Conservation (phyloP, 2,329 filamentous ascomycete species). For the Teratosphaeria epicoccoides region DNA sequence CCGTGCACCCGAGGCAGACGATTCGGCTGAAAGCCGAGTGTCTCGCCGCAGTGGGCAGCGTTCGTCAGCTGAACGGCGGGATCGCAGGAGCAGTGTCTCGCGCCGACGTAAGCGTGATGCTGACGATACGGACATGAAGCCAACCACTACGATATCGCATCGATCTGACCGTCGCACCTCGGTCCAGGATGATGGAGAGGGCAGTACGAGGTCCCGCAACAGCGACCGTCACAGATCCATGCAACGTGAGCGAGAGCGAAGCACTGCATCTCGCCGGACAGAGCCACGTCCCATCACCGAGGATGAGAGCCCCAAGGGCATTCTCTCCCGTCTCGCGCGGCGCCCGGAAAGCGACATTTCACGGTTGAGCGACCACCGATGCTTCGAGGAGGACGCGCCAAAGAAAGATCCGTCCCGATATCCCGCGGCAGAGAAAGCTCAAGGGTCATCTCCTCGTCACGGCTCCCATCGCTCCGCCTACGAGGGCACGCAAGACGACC, state of each 20-base stretch:
- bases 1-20: neutral
- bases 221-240: neutral
- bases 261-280: neutral
- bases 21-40: neutral
- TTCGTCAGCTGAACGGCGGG: neutral
- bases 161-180: neutral
- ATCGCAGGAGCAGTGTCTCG: neutral
- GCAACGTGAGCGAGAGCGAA: neutral
- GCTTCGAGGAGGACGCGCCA: neutral
- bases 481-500: constrained; percentile 10
- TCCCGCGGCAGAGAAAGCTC: constrained; percentile 1
- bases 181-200: neutral
- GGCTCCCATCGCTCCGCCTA: constrained; percentile 4
- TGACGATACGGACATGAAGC: neutral
- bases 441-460: constrained; percentile 8
- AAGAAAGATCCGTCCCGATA: neutral
- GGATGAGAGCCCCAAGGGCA: neutral
- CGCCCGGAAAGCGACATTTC: neutral
- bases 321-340: neutral
- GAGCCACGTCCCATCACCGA: neutral
- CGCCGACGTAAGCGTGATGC: neutral
- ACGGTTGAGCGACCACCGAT: neutral
- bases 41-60: neutral
- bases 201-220: neutral
- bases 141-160: neutral